Percentiles rank a stretch among this genome's conserved stretches.
Conservation (phyloP, 306 rosid genomes). For the Quercus ilex region DNA sequence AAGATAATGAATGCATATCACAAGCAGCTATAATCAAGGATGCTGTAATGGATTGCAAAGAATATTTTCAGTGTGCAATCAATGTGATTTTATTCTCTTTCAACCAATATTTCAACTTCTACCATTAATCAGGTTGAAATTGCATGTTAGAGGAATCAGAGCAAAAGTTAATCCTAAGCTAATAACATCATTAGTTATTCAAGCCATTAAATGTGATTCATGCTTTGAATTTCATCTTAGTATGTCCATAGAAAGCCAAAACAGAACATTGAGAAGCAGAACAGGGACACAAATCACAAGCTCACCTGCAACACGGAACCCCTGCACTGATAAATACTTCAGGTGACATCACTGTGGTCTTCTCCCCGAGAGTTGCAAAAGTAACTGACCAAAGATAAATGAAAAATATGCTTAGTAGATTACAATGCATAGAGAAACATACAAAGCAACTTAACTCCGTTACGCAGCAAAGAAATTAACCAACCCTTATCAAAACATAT, state of each 20-base stretch:
- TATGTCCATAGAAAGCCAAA: conserved; percentile 4
- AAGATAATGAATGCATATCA: background rate
- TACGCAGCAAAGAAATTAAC: background rate
- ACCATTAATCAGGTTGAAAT: conserved; percentile 8
- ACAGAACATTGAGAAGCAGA: conserved; percentile 16
- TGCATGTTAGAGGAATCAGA: conserved; percentile 8
- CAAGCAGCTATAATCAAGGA: background rate
- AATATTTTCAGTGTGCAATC: conserved; percentile 10
- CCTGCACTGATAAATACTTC: conserved; percentile 83
- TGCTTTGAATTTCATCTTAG: conserved; percentile 6
- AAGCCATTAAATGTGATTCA: conserved; percentile 1
- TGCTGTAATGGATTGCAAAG: conserved; percentile 11
- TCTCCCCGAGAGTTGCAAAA: conserved; percentile 91
- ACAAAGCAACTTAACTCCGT: background rate
- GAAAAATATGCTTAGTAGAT: conserved; percentile 9
- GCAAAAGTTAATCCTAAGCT: conserved; percentile 9
- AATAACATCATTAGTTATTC: conserved; percentile 14
- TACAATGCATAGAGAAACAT: conserved; percentile 15
- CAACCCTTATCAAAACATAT: background rate
- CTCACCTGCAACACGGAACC: conserved; percentile 98
- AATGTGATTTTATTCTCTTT: conserved; percentile 1
- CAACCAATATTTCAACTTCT: conserved; percentile 6
- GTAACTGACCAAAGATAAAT: conserved; percentile 59
- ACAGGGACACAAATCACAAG: conserved; percentile 3
- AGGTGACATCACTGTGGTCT: conserved; percentile 97